phyloP scores from a whole-genome alignment of 768 basidiomycete species.

The Trametes sanguinea region DNA sequence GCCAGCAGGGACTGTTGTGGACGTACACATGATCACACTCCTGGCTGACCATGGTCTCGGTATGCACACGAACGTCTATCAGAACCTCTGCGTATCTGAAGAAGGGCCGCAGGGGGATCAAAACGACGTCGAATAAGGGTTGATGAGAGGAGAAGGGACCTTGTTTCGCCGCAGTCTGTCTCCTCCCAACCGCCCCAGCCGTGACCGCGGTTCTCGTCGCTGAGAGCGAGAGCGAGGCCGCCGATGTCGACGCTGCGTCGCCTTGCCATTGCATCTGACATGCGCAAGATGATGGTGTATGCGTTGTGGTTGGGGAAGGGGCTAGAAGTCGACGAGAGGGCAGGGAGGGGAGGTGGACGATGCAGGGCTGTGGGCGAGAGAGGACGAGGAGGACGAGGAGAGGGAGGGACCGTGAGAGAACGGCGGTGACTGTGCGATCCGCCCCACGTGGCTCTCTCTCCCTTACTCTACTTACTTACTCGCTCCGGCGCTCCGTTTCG shows the following conservation, averaged over 20 bases:
- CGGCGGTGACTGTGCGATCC: conserved; percentile 24
- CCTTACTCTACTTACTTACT: no score
- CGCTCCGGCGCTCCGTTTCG: conserved; percentile 14
- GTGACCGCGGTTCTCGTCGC: conserved; percentile 59
- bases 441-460: conserved; percentile 14
- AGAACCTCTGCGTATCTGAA: conserved; percentile 76
- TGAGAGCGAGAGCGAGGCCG: conserved; percentile 79
- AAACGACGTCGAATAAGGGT: conserved; percentile 1
- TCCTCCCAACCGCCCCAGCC: conserved; percentile 70
- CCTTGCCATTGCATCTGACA: conserved; percentile 30
- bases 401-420: conserved; percentile 17
- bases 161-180: conserved; percentile 45
- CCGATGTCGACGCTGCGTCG: conserved; percentile 89
- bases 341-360: conserved; percentile 1
- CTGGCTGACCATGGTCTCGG: conserved; percentile 68
- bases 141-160: conserved; percentile 42
- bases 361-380: conserved; percentile 2
- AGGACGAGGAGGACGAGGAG: conserved; percentile 18
- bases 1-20: not conserved
- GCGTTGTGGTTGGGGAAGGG: not conserved
- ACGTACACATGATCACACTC: conserved; percentile 48
- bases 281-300: not conserved
- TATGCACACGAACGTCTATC: conserved; percentile 83
- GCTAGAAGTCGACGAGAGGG: not conserved
- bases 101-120: conserved; percentile 18